A percentile compares a stretch with the other conserved stretches of the same genome.
phyloP scores from a whole-genome alignment of 140 eudicot species.

The Bidens hawaiensis region DNA sequence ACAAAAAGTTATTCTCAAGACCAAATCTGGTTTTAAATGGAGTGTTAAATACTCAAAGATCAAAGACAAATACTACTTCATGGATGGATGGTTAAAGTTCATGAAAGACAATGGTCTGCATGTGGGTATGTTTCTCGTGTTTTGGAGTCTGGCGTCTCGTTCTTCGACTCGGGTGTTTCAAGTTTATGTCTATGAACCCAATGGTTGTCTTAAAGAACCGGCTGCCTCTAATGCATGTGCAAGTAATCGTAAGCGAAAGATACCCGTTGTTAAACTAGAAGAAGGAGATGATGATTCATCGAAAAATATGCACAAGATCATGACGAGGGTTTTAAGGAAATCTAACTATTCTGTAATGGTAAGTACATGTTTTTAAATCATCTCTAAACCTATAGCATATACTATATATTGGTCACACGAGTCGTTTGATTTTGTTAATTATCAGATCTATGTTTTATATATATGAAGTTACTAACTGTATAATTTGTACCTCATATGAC shows the following conservation, averaged over 20 bases:
- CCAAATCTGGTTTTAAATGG: slow-evolving; percentile 5
- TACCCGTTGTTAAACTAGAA: neutral
- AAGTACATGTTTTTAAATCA: neutral
- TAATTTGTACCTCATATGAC: no score
- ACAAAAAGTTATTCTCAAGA: slow-evolving; percentile 6
- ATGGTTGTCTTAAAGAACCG: slow-evolving; percentile 12
- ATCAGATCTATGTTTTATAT: no score
- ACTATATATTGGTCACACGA: no score
- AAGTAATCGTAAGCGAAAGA: neutral
- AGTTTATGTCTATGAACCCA: slow-evolving; percentile 11
- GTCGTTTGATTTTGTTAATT: no score
- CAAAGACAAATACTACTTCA: slow-evolving; percentile 12
- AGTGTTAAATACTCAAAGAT: neutral
- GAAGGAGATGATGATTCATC: neutral
- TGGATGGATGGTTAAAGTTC: slow-evolving; percentile 24
- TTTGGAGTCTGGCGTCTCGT: slow-evolving; percentile 3
- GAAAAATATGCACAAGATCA: neutral
- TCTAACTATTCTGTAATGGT: neutral
- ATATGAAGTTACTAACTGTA: no score
- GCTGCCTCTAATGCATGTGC: neutral
- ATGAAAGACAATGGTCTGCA: slow-evolving; percentile 7
- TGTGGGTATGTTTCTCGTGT: slow-evolving; percentile 10
- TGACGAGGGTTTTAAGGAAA: slow-evolving; percentile 6
- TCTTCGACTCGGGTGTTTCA: neutral
- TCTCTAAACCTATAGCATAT: no score